Evolutionary conservation across 441 rosid species (phyloP).

Genomic region (Bruguiera hainesii): DNA sequence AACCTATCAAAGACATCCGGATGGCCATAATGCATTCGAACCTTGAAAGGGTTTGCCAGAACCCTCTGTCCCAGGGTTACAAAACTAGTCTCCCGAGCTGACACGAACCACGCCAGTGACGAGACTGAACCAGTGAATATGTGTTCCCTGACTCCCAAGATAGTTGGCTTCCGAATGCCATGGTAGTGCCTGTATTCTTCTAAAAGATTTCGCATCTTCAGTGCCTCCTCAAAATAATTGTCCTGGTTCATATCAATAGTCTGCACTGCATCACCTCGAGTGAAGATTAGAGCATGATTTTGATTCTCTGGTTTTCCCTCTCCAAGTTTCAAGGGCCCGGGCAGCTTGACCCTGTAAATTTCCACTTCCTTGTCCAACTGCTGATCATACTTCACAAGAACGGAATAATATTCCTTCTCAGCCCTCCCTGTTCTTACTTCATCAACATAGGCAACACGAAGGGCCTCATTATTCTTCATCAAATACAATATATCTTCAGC

Average conservation of each 20-base stretch:
- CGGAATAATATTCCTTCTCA: slow-evolving; percentile 61
- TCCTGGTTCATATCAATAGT: slow-evolving; percentile 98
- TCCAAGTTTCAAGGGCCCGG: slow-evolving; percentile 90
- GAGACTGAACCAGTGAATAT: slow-evolving; percentile 93
- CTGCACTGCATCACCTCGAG: slow-evolving; percentile 90
- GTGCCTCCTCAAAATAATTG: slow-evolving; percentile 89
- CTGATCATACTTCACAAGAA: slow-evolving; percentile 77
- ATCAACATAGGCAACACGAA: slow-evolving; percentile 90
- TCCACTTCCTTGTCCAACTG: slow-evolving; percentile 69
- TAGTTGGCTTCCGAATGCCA: slow-evolving; percentile 79
- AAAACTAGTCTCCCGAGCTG: slow-evolving; percentile 86
- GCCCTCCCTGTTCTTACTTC: slow-evolving; percentile 56
- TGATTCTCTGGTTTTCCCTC: slow-evolving; percentile 96
- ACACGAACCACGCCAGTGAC: slow-evolving; percentile 96
- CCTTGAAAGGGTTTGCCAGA: slow-evolving; percentile 80
- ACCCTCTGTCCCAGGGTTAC: slow-evolving; percentile 94
- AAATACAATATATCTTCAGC: slow-evolving; percentile 71
- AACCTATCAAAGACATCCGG: slow-evolving; percentile 91
- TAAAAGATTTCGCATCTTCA: slow-evolving; percentile 85
- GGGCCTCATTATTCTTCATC: slow-evolving; percentile 76
- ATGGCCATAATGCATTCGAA: slow-evolving; percentile 92
- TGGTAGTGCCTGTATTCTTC: slow-evolving; percentile 67
- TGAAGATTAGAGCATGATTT: slow-evolving; percentile 85
- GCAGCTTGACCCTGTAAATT: slow-evolving; percentile 72
- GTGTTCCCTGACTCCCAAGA: slow-evolving; percentile 85